Evolutionary conservation across 805 yeast species (phyloP).

Genomic region (Pichia deserticola): DNA sequence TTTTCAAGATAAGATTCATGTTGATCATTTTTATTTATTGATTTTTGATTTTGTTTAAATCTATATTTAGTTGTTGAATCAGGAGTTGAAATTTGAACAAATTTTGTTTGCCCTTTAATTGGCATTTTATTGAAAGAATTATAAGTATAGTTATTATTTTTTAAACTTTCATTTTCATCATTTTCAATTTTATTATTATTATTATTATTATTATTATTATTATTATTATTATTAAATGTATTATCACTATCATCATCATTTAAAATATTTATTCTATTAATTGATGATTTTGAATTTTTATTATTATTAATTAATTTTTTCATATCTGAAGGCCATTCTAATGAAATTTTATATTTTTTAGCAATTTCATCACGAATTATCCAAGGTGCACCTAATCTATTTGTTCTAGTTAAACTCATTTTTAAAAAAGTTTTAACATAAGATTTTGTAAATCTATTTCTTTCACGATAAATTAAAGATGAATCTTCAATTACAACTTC

Average conservation of each 20-base stretch:
- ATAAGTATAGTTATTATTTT: too few relatives aligned
- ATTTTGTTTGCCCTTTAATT: background rate
- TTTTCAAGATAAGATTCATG: too few relatives aligned
- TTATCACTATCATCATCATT: constrained; percentile 1
- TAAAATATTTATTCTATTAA: background rate
- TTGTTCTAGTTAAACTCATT: constrained; percentile 66
- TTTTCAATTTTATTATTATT: background rate
- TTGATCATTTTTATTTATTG: too few relatives aligned
- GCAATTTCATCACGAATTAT: constrained; percentile 77
- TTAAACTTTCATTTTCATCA: too few relatives aligned
- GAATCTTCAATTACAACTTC: constrained; percentile 65
- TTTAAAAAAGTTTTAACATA: constrained; percentile 83
- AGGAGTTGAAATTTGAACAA: background rate
- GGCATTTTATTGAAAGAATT: too few relatives aligned
- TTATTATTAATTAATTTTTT: constrained; percentile 24
- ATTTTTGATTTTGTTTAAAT: background rate
- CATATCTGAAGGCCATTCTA: constrained; percentile 50
- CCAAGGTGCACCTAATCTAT: constrained; percentile 94
- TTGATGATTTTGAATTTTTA: background rate
- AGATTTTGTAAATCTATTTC: constrained; percentile 84
- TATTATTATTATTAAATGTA: constrained; percentile 20
- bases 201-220: constrained; percentile 19
- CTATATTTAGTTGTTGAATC: background rate
- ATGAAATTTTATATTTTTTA: constrained; percentile 55
- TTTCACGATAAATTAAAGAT: constrained; percentile 64